Base-by-base conservation (phyloP, 441 rosid species). In the Gossypium laxum region DNA sequence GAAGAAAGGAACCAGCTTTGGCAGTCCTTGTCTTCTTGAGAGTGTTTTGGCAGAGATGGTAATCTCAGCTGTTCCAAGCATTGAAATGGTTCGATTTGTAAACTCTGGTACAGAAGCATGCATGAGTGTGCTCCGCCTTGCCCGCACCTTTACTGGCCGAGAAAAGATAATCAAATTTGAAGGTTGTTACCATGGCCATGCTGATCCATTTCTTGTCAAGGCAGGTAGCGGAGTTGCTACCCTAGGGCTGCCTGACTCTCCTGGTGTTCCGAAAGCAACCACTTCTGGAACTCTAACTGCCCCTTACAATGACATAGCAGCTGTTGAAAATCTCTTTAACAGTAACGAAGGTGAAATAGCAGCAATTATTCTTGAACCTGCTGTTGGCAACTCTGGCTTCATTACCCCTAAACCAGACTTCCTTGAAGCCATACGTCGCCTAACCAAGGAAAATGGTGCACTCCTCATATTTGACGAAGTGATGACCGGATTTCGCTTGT, bases 1-100 rank as follows among this genome's bases (percentile, higher is more conserved):
- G 96, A 88, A 91, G 82, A 90, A 91, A 82, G 98, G 98, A 60
- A 93, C 98, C 71, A 91, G 98, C 87, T 93, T 93, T 80, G 98
- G 98, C 22, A 97, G 95, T 73, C 97, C 98, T 64, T 93, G 98
- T 79, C 92, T 93, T 71, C 80, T 87, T 41, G 97, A 93, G 88
- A 93, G 91, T 80, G 83, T 75, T 63, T 74, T 90, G 57, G 96
- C 98, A 0, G 93, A 90, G 83, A 86, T 91, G 92, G 97, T 91
- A 52, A 87, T 90, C 68, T 82, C 91, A 22, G 97, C 98, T 47
- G 97, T 91, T 81, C 97, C 95, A 4, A 78, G 88, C 82, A 88
- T 93, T 76, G 95, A 93, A 76, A 93, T 90, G 98, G 97, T 88
- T 58, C 89, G 98, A 21, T 91, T 93, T 56, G 93, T 91, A 54